Conservation (phyloP, 345 rosid species). For the Citrus trifoliata region DNA sequence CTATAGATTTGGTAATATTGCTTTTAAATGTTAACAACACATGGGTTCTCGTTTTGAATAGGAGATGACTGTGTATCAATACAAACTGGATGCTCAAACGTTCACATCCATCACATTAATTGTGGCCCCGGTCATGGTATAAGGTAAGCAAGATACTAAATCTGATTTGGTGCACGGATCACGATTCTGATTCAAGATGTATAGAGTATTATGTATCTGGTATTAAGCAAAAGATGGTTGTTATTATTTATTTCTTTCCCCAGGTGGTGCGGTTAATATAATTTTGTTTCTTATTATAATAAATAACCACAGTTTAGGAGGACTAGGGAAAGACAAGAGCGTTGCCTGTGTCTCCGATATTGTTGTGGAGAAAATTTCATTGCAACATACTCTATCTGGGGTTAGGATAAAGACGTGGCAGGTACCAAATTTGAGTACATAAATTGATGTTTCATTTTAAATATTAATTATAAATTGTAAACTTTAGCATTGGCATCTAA, state of each 20-base stretch:
- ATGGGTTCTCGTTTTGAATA: conserved; percentile 8
- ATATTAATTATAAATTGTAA: background rate
- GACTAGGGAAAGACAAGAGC: conserved; percentile 71
- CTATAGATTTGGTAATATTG: background rate
- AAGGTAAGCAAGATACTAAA: conserved; percentile 34
- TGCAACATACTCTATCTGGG: conserved; percentile 59
- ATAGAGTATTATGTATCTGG: no score
- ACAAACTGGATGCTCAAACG: conserved; percentile 78
- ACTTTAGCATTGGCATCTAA: background rate
- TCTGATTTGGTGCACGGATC: no score
- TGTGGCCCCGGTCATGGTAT: conserved; percentile 98
- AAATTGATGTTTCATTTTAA: background rate
- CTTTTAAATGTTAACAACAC: background rate
- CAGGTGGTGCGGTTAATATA: background rate
- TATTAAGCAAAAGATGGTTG: background rate
- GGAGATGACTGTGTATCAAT: conserved; percentile 96
- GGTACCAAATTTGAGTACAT: conserved; percentile 29
- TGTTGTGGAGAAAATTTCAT: conserved; percentile 51
- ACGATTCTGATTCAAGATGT: no score
- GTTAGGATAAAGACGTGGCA: conserved; percentile 95
- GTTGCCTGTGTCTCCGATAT: conserved; percentile 74
- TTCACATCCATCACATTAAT: conserved; percentile 66
- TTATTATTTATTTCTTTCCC: background rate
- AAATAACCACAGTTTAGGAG: conserved; percentile 51
- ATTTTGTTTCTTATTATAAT: background rate